Evolutionary conservation across 345 rosid genomes (phyloP).

Genomic region (Lagerstroemia speciosa): DNA sequence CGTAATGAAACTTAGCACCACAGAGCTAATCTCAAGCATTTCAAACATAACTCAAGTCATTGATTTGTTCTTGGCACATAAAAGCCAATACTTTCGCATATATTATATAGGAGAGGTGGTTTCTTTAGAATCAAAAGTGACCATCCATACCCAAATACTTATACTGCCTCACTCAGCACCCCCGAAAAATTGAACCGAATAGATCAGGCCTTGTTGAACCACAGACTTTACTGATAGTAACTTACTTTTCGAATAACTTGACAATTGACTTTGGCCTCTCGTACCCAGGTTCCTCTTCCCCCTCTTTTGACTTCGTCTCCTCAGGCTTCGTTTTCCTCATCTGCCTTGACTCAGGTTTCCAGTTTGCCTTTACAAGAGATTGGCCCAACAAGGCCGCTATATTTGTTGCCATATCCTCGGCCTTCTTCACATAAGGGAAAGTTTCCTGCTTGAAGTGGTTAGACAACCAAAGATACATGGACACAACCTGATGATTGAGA

Average conservation of each 20-base stretch:
- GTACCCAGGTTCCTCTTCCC: conserved; percentile 34
- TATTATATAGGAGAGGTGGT: not conserved
- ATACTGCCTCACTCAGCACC: not conserved
- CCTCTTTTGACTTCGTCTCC: conserved; percentile 26
- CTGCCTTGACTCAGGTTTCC: conserved; percentile 72
- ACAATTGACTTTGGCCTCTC: conserved; percentile 57
- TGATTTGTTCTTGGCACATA: not conserved
- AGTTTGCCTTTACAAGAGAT: conserved; percentile 55
- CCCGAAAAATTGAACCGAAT: not conserved
- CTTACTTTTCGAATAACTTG: conserved; percentile 36
- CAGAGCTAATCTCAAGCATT: not conserved
- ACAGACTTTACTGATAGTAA: not conserved
- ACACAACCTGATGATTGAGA: conserved; percentile 70
- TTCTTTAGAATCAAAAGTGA: not conserved
- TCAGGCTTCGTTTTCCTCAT: conserved; percentile 30
- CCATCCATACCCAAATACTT: not conserved
- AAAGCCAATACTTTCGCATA: not conserved
- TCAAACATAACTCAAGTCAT: not conserved
- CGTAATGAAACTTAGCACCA: not conserved
- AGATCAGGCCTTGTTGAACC: not conserved
- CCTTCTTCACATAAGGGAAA: conserved; percentile 67
- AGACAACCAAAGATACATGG: conserved; percentile 90
- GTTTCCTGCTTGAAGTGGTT: conserved; percentile 62
- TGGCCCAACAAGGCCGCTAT: conserved; percentile 78
- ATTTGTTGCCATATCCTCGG: conserved; percentile 69